Evolutionary conservation across 768 basidiomycete species (phyloP).

Genomic region (Collybia nuda): DNA sequence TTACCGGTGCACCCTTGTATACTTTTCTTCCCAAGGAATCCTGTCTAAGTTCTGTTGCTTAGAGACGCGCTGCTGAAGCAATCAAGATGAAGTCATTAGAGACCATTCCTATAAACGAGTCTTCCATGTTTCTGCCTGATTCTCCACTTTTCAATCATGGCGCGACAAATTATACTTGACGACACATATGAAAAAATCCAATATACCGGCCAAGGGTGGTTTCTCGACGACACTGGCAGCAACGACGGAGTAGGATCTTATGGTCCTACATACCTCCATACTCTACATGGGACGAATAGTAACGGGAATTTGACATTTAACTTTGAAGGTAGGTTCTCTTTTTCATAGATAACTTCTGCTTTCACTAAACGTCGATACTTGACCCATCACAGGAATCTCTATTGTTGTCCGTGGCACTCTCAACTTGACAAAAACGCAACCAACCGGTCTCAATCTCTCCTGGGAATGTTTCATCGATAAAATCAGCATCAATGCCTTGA

Average conservation of each 20-base stretch:
- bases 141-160: too few species aligned
- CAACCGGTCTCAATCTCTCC: constrained; percentile 8
- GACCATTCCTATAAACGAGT: too few species aligned
- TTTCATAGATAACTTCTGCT: not conserved
- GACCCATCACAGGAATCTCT: constrained; percentile 6
- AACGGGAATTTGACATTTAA: not conserved
- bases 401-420: constrained; percentile 18
- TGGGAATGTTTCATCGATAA: constrained; percentile 27
- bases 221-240: not conserved
- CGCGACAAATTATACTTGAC: not conserved
- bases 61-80: too few species aligned
- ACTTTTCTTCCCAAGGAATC: too few species aligned
- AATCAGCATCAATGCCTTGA: not conserved
- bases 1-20: too few species aligned
- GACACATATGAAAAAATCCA: not conserved
- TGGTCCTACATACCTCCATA: not conserved
- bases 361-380: not conserved
- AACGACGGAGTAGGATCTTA: not conserved
- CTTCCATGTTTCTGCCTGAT: too few species aligned
- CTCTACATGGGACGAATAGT: constrained; percentile 1
- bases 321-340: not conserved
- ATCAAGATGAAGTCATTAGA: too few species aligned
- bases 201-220: not conserved
- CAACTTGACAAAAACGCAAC: constrained; percentile 6
- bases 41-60: too few species aligned